phyloP scores from a whole-genome alignment of 345 rosid genomes.

The Triadica sebifera region DNA sequence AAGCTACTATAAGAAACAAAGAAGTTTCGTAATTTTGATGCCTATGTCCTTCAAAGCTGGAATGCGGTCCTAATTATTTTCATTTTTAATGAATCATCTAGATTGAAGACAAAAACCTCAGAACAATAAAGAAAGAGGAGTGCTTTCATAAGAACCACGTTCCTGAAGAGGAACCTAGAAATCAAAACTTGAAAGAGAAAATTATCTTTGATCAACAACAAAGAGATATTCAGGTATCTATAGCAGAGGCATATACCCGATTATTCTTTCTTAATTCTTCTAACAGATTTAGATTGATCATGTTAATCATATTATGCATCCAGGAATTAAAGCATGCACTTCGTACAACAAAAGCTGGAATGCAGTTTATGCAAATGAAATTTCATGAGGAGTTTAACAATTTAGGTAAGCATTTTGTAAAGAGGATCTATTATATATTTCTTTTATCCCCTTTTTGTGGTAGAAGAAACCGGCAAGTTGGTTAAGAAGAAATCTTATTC shows the following conservation, averaged over 20 bases:
- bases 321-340: constrained; percentile 74
- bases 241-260: not conserved
- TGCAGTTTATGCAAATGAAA: constrained; percentile 80
- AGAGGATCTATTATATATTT: no score
- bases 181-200: constrained; percentile 44
- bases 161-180: constrained; percentile 51
- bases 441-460: no score
- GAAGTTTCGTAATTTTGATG: not conserved
- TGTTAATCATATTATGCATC: constrained; percentile 2
- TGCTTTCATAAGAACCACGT: constrained; percentile 32
- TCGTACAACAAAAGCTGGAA: constrained; percentile 76
- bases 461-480: not conserved
- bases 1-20: not conserved
- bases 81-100: constrained; percentile 30
- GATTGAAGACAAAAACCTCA: constrained; percentile 57
- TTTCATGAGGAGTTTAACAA: constrained; percentile 77
- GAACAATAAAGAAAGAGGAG: constrained; percentile 48
- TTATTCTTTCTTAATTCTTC: not conserved
- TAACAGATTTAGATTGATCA: constrained; percentile 10
- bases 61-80: not conserved
- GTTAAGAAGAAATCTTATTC: not conserved
- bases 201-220: constrained; percentile 71
- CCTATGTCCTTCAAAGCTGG: not conserved
- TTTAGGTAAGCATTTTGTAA: constrained; percentile 74
- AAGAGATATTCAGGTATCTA: constrained; percentile 58